These are phyloP conservation scores for Phytophthora ramorum DNA, from an alignment of 352 stramenopile genomes.

Conservation along the genomic window DNA sequence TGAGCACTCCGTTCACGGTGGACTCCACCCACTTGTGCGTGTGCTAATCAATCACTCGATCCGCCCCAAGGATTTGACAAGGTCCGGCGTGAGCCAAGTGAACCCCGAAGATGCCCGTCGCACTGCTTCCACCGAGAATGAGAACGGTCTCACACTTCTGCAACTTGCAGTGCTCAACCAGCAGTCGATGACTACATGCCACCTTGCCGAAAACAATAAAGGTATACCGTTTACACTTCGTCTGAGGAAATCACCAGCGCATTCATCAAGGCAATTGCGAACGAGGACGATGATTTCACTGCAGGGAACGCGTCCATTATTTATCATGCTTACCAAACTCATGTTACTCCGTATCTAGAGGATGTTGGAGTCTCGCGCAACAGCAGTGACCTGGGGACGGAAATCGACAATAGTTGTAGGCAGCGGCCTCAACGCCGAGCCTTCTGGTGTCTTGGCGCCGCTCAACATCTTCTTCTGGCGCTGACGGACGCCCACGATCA, in stretches of 20 bases:
- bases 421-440: conserved; percentile 35
- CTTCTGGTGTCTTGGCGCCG: conserved; percentile 49
- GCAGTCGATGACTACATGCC: too few relatives aligned
- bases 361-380: conserved; percentile 33
- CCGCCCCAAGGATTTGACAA: too few relatives aligned
- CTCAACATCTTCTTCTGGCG: conserved; percentile 56
- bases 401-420: conserved; percentile 35
- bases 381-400: conserved; percentile 19
- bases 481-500: conserved; percentile 46
- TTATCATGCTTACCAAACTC: conserved; percentile 5
- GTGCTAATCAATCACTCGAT: conserved; percentile 37
- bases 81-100: conserved; percentile 45
- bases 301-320: conserved; percentile 14
- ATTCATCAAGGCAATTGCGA: background rate
- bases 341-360: conserved; percentile 19
- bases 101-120: conserved; percentile 38
- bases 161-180: conserved; percentile 36
- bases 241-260: background rate
- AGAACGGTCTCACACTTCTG: conserved; percentile 39
- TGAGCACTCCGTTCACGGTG: too few relatives aligned
- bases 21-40: conserved; percentile 32
- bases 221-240: too few relatives aligned
- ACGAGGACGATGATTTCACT: background rate
- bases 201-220: too few relatives aligned
- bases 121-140: conserved; percentile 43